Evolutionary conservation across 352 stramenopile species (phyloP).

Genomic region (Pelagophyceae sp.): DNA sequence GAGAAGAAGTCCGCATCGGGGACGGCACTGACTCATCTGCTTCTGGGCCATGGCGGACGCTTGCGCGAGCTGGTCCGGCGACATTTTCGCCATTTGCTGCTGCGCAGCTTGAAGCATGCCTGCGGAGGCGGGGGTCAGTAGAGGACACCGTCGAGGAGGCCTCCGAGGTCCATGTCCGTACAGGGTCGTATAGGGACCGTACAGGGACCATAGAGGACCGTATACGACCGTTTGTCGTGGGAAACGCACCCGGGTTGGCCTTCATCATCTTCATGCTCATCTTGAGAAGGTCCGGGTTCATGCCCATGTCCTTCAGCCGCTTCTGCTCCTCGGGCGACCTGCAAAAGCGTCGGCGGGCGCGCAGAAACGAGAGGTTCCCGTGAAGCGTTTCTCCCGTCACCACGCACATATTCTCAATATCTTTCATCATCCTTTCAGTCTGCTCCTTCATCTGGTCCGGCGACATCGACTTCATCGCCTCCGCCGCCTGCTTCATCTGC

Average conservation of each 20-base stretch:
- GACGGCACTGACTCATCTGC: not conserved
- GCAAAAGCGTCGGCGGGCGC: too few species aligned
- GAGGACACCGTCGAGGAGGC: too few species aligned
- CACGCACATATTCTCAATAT: conserved; percentile 4
- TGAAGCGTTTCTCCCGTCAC: too few species aligned
- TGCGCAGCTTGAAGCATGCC: not conserved
- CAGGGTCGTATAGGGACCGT: too few species aligned
- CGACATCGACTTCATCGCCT: not conserved
- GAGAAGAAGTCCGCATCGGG: too few species aligned
- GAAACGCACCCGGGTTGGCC: not conserved
- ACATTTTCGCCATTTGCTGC: not conserved
- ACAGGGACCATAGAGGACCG: too few species aligned
- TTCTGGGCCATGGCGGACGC: not conserved
- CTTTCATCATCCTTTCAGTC: not conserved
- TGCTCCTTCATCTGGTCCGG: not conserved
- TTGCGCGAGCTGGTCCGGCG: not conserved
- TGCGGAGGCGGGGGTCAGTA: too few species aligned
- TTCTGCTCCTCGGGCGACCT: not conserved
- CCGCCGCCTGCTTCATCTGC: not conserved
- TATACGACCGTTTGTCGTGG: too few species aligned
- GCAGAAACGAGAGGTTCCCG: too few species aligned
- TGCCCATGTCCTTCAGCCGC: not conserved
- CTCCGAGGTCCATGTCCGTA: too few species aligned
- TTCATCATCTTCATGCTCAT: conserved; percentile 2
- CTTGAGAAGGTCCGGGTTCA: not conserved